Percentiles rank a stretch among this genome's conserved stretches.
These are phyloP conservation scores for Claviceps cyperi DNA, from an alignment of 2,329 filamentous ascomycete species.

Conservation along the genomic window DNA sequence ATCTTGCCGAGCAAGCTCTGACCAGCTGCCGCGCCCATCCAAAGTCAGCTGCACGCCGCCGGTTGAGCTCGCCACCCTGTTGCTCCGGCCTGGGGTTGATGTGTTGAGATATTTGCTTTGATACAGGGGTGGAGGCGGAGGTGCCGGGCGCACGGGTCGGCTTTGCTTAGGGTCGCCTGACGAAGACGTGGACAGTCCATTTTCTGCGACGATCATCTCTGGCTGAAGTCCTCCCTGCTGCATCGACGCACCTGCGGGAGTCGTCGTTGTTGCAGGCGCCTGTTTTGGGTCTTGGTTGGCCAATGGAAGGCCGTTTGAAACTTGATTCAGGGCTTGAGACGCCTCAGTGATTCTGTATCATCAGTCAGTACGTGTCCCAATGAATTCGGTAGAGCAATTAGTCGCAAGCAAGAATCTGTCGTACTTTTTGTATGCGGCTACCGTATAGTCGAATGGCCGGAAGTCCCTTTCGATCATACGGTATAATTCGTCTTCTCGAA, in stretches of 20 bases:
- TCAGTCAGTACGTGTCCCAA: slow-evolving; percentile 9
- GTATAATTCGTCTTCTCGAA: slow-evolving; percentile 85
- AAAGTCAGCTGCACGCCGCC: slow-evolving; percentile 86
- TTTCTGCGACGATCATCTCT: slow-evolving; percentile 3
- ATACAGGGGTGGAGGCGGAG: slow-evolving; percentile 28
- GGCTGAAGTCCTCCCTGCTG: slow-evolving; percentile 3
- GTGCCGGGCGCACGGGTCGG: slow-evolving; percentile 15
- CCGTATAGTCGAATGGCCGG: slow-evolving; percentile 87
- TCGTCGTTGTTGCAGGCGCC: slow-evolving; percentile 28
- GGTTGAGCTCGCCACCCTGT: slow-evolving; percentile 59
- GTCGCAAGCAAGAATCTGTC: slow-evolving; percentile 12
- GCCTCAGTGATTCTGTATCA: slow-evolving; percentile 23
- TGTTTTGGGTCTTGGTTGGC: slow-evolving; percentile 19
- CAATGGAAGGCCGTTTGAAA: slow-evolving; percentile 2
- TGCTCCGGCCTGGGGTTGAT: slow-evolving; percentile 41
- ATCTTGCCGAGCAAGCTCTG: slow-evolving; percentile 74
- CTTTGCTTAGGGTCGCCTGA: slow-evolving; percentile 14
- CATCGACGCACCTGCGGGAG: slow-evolving; percentile 13
- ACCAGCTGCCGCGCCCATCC: slow-evolving; percentile 82
- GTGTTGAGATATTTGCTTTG: slow-evolving; percentile 31
- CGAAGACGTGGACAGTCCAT: slow-evolving; percentile 7
- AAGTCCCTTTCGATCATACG: slow-evolving; percentile 90
- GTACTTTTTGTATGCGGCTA: slow-evolving; percentile 62
- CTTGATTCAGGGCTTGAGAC: slow-evolving; percentile 8
- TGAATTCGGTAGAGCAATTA: neutral